Conservation (phyloP, 495 filamentous ascomycete species). For the Xylaria nigripes region DNA sequence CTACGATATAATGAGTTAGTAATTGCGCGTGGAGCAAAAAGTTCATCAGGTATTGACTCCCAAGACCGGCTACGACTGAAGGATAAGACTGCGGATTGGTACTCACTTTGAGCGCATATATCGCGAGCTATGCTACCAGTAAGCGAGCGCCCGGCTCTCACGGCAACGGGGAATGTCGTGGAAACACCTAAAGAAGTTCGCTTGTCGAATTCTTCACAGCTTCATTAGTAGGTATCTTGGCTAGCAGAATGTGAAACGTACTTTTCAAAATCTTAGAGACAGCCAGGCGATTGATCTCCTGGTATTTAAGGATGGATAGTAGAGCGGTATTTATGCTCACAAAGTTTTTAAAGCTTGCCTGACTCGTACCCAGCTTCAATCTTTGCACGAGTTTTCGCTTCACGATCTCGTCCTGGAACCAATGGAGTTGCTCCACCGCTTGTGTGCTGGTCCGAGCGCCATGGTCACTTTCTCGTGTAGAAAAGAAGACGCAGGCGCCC, state of each 20-base stretch:
- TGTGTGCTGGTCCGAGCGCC: constrained; percentile 46
- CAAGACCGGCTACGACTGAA: background rate
- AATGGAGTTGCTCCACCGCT: constrained; percentile 47
- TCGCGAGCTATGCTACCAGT: constrained; percentile 53
- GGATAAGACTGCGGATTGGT: background rate
- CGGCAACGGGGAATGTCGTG: constrained; percentile 41
- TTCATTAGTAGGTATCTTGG: constrained; percentile 5
- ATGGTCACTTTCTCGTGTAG: constrained; percentile 51
- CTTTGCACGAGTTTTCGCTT: constrained; percentile 41
- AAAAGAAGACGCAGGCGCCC: constrained; percentile 66
- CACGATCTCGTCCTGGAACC: constrained; percentile 51
- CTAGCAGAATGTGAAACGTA: constrained; percentile 23
- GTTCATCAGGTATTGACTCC: background rate
- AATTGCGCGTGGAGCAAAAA: background rate
- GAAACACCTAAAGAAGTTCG: constrained; percentile 58
- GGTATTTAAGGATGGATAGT: constrained; percentile 59
- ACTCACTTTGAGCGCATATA: constrained; percentile 44
- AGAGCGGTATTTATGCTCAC: constrained; percentile 56
- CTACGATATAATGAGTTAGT: constrained; percentile 19
- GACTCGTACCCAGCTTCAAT: constrained; percentile 53
- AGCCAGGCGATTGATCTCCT: constrained; percentile 62
- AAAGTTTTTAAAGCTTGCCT: constrained; percentile 50
- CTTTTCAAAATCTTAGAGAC: constrained; percentile 73
- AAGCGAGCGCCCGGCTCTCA: constrained; percentile 43
- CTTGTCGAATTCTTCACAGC: constrained; percentile 65